Base-by-base conservation (phyloP, 805 yeast species). In the Wickerhamiella allomyrinae region DNA sequence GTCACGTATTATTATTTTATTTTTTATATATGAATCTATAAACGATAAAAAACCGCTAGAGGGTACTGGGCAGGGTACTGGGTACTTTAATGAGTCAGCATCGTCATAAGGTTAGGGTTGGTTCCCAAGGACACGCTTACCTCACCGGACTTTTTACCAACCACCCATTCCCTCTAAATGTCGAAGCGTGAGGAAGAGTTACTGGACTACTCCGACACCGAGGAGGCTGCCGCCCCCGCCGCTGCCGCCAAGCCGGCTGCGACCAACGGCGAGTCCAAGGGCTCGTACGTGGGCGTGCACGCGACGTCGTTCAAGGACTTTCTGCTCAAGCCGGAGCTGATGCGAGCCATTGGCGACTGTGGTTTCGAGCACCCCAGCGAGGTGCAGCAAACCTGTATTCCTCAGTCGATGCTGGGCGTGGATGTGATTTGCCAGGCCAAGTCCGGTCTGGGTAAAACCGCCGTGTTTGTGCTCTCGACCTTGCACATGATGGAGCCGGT, bases 311-410 rank as follows among this genome's bases (percentile, higher is more conserved):
- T 91, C 78, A 84, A 93, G 67, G 98, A 91, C 69, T 89, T 89
- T 67, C 69, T 91, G 59, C 74, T 89, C 66, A 91, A 91, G 70
- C 96, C 97, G 24, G 98, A 91, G 69, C 74, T 89, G 54, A 73
- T 89, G 58, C 81, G 98, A 68, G 98, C 98, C 51, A 89, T 89
- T 61, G 93, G 87, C 53, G 98, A 89, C 68, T 86, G 96, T 72
- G 98, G 98, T 72, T 89, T 89, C 62, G 98, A 89, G 71, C 98
- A 89, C 70, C 98, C 98, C 52, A 85, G 95, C 52, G 98, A 89
- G 79, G 98, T 89, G 53, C 98, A 89, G 70, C 98, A 89, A 70
- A 89, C 85, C 54, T 84, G 95, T 67, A 91, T 89, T 58, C 98
- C 98, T 42, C 97, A 91, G 69, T 83, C 96, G 44, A 85, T 89